Conservation (phyloP, 1,139 yeast genomes). For the Eremothecium cymbalariae region DNA sequence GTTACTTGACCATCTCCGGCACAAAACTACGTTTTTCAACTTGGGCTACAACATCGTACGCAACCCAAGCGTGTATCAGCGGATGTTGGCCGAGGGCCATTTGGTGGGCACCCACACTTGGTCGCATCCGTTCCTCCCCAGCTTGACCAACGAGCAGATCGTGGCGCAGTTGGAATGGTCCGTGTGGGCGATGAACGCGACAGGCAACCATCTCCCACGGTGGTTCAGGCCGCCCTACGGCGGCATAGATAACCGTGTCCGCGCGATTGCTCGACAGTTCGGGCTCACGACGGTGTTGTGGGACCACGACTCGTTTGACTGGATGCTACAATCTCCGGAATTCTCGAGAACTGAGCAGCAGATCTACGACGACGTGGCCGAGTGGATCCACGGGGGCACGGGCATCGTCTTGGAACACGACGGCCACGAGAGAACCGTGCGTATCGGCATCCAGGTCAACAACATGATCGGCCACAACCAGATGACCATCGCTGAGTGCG, state of each 20-base stretch:
- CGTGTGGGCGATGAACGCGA: slow-evolving; percentile 96
- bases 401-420: slow-evolving; percentile 87
- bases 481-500: slow-evolving; percentile 78
- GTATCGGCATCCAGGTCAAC: slow-evolving; percentile 53
- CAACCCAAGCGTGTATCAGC: slow-evolving; percentile 63
- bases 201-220: slow-evolving; percentile 79
- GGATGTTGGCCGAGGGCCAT: slow-evolving; percentile 57
- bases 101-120: slow-evolving; percentile 85
- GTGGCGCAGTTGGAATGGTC: slow-evolving; percentile 93
- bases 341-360: slow-evolving; percentile 39
- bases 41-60: slow-evolving; percentile 73
- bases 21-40: slow-evolving; percentile 70
- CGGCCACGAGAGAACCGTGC: slow-evolving; percentile 56
- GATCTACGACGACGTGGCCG: slow-evolving; percentile 46
- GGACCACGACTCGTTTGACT: slow-evolving; percentile 89
- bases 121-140: slow-evolving; percentile 82
- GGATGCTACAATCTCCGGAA: slow-evolving; percentile 53
- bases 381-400: slow-evolving; percentile 41
- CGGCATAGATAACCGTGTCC: slow-evolving; percentile 77
- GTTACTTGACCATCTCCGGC: slow-evolving; percentile 45
- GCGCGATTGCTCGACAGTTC: slow-evolving; percentile 72
- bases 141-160: slow-evolving; percentile 65
- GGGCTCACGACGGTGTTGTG: slow-evolving; percentile 84
- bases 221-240: slow-evolving; percentile 98
- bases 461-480: slow-evolving; percentile 49